Percentiles rank a stretch among this genome's conserved stretches.
phyloP scores from a whole-genome alignment of 108 stramenopile genomes.

The Hondaea fermentalgiana region DNA sequence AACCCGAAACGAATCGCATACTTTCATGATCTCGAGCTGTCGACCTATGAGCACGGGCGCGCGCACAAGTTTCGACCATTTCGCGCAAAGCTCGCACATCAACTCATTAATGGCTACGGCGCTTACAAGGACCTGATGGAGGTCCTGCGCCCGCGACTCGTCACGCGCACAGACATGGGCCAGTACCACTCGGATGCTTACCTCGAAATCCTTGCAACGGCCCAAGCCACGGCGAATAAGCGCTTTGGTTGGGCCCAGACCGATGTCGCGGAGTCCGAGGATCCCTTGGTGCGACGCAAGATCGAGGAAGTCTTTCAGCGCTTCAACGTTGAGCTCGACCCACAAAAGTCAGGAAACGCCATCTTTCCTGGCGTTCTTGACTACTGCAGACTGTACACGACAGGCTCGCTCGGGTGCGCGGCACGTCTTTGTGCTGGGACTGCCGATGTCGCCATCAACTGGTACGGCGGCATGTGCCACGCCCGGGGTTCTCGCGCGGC shows the following conservation, averaged over 20 bases:
- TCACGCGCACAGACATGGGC: conserved; percentile 1
- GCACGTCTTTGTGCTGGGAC: conserved; percentile 37
- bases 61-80: conserved; percentile 6
- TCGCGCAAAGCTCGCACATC: not conserved
- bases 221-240: not conserved
- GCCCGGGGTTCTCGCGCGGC: conserved; percentile 60
- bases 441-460: conserved; percentile 65
- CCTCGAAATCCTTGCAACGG: not conserved
- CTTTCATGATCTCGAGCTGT: conserved; percentile 1
- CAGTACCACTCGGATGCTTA: not conserved
- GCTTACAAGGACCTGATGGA: not conserved
- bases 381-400: conserved; percentile 55
- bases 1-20: not conserved
- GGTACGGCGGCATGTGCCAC: conserved; percentile 72
- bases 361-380: conserved; percentile 36
- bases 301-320: conserved; percentile 1
- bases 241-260: not conserved
- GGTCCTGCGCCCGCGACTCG: not conserved
- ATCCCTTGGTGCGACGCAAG: not conserved
- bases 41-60: not conserved
- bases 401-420: conserved; percentile 50
- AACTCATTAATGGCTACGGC: not conserved
- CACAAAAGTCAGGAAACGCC: not conserved
- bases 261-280: not conserved
- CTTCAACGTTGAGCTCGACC: not conserved